Percentiles rank a stretch among this genome's conserved stretches.
These are phyloP conservation scores for Fusarium praegraminearum DNA, from an alignment of 2,329 filamentous ascomycete genomes.

Conservation along the genomic window DNA sequence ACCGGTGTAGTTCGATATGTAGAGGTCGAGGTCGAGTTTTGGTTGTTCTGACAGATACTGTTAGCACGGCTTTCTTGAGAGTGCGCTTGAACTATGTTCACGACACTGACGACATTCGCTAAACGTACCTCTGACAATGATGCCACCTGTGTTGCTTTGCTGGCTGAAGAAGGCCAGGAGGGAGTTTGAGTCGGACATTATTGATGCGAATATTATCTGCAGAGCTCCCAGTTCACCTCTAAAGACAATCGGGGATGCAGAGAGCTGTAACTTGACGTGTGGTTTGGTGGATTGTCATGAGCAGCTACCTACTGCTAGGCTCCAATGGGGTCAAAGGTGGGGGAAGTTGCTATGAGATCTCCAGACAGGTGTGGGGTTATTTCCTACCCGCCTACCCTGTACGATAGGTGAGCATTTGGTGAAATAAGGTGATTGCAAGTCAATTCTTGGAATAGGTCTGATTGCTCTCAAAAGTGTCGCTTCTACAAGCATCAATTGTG, in stretches of 20 bases:
- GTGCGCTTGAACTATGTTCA: constrained; percentile 6
- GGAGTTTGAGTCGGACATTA: constrained; percentile 54
- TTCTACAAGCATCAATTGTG: background rate
- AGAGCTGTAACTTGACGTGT: constrained; percentile 42
- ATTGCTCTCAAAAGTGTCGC: background rate
- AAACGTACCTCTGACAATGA: constrained; percentile 62
- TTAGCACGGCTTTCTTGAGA: constrained; percentile 24
- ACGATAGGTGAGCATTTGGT: background rate
- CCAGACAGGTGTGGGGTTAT: background rate
- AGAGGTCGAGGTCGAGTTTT: constrained; percentile 91
- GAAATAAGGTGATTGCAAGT: constrained; percentile 1
- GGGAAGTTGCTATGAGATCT: background rate
- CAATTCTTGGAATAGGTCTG: background rate
- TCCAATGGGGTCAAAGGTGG: constrained; percentile 22
- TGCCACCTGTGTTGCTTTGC: constrained; percentile 60
- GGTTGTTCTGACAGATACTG: constrained; percentile 70
- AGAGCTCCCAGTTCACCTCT: constrained; percentile 7
- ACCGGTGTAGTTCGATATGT: constrained; percentile 91
- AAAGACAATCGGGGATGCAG: constrained; percentile 13
- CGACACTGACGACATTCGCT: constrained; percentile 3
- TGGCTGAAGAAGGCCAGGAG: constrained; percentile 60
- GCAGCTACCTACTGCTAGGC: constrained; percentile 25
- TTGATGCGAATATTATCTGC: constrained; percentile 18
- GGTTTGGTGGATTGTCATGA: constrained; percentile 31
- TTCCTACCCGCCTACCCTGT: background rate